Evolutionary conservation across 352 stramenopile genomes (phyloP), one percentile per base, ranked within the genome.

Genomic region (Phytopythium boreale): DNA sequence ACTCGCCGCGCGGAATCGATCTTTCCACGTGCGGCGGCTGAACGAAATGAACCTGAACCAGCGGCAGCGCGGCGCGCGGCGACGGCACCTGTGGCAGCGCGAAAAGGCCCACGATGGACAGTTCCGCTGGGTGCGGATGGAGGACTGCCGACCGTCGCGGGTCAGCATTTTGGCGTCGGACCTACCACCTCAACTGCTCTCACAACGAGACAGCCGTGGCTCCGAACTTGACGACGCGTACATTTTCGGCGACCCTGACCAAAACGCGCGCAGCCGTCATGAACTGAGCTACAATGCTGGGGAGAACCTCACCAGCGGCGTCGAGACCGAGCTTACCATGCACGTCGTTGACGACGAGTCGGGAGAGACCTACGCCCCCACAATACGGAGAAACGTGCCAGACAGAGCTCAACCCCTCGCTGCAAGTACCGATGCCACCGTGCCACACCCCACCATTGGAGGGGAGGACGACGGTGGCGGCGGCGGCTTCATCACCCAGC

Each of bases 41-140:
- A 92, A 94, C 60, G 83, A 88, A 31, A 89, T 89, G 78, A 90
- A 94, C 57, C 53, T 94, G 31, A 94, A 83, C 59, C 86, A 92
- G 67, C 74, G 84, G 4, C 86, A 94, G 62, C 78, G 86, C 24
- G 84, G 84, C 2, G 86, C 86, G 6, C 70, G 82, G n/a, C 66
- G 86, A 22, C 80, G 86, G 9, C 87, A 92, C 50, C 67, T 94
- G 24, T 94, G 86, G 86, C 83, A 89, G 62, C 86, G 86, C 4
- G 84, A 90, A 57, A 87, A 84, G 70, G 88, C 70, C 1, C 69
- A 78, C 8, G 82, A 92, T 60, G 79, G 81, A 14, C 84, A 93
- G 60, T 91, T 90, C 64, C 84, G 86, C 27, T 94, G 86, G 86
- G 80, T 91, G 22, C 79, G 85, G 22, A 80, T 87, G 22, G 72